Evolutionary conservation across 1,284 basidiomycete genomes (phyloP).

Genomic region (Mycena sp.): DNA sequence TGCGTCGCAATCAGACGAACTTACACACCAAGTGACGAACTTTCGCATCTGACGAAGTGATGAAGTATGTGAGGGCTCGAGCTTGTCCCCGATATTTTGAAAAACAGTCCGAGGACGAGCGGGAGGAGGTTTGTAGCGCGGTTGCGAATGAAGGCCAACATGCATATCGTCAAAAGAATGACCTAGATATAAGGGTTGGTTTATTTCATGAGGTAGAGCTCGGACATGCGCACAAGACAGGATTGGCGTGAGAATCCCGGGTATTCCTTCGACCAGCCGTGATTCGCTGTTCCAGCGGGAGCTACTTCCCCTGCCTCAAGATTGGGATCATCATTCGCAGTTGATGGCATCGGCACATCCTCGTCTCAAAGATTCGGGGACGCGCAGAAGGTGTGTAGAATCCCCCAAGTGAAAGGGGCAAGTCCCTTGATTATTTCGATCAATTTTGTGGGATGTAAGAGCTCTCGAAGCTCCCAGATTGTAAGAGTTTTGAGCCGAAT

Average conservation of each 20-base stretch:
- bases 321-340: constrained; percentile 10
- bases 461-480: background rate
- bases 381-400: constrained; percentile 6
- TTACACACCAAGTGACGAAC: too few species aligned
- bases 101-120: constrained; percentile 38
- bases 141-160: constrained; percentile 39
- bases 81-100: constrained; percentile 38
- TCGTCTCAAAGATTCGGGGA: background rate
- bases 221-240: constrained; percentile 17
- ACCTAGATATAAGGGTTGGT: constrained; percentile 21
- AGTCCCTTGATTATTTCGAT: constrained; percentile 1
- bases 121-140: constrained; percentile 38
- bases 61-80: too few species aligned
- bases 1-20: too few species aligned
- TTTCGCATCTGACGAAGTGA: too few species aligned
- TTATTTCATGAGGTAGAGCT: background rate
- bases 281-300: background rate
- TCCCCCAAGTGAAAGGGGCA: constrained; percentile 7
- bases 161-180: constrained; percentile 32
- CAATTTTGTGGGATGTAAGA: constrained; percentile 6
- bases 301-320: constrained; percentile 18
- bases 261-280: background rate
- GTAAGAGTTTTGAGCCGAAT: constrained; percentile 1
- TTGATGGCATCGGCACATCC: background rate
- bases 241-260: constrained; percentile 29